Percentiles rank a stretch among this genome's conserved stretches.
These are phyloP conservation scores for Moricandia arvensis DNA, from an alignment of 345 rosid genomes.

Conservation along the genomic window DNA sequence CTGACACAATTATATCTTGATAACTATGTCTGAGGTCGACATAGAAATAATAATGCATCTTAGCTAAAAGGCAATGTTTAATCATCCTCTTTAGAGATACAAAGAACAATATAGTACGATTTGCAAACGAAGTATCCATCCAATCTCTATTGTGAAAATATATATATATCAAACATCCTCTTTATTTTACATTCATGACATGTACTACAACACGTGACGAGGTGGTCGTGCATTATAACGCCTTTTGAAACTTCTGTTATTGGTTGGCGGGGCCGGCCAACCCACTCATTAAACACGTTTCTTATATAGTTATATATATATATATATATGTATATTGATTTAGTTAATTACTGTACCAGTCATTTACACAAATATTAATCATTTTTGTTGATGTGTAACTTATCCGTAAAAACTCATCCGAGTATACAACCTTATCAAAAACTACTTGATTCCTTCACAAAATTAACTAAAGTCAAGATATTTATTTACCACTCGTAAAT, in stretches of 20 bases:
- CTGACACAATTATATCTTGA: neutral
- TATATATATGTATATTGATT: neutral
- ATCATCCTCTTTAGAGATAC: too few species aligned
- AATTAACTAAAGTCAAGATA: constrained; percentile 2
- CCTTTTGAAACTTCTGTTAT: constrained; percentile 3
- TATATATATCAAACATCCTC: too few species aligned
- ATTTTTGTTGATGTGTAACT: neutral
- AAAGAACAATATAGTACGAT: too few species aligned
- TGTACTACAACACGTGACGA: constrained; percentile 17
- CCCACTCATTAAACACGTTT: constrained; percentile 30
- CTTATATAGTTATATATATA: too few species aligned
- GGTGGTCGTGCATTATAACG: constrained; percentile 1
- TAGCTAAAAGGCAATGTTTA: neutral
- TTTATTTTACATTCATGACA: too few species aligned
- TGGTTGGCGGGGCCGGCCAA: constrained; percentile 17
- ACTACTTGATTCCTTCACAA: neutral
- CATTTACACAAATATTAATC: neutral
- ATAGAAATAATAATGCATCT: neutral
- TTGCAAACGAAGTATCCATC: too few species aligned
- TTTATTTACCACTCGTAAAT: neutral
- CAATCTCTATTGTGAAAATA: too few species aligned
- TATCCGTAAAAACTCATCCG: neutral
- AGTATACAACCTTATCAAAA: neutral
- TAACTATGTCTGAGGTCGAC: neutral
- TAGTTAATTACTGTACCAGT: neutral